Evolutionary conservation across 345 rosid genomes (phyloP), one percentile per base, ranked within the genome.

Genomic region (Syzygium aromaticum): DNA sequence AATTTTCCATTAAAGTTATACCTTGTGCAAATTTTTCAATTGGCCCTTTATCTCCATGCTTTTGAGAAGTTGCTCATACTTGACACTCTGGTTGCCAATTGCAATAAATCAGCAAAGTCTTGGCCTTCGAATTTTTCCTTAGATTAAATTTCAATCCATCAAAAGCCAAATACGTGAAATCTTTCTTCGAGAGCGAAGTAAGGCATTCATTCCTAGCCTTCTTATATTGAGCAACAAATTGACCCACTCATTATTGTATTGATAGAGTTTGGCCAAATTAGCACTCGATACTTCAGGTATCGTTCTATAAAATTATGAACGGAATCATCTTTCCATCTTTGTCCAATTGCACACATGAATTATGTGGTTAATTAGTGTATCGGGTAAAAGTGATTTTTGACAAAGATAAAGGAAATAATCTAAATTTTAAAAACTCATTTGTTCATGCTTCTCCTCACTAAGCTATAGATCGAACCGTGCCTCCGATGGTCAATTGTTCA

Each of bases 401-500:
- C 16, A 59, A 11, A 27, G 30, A 59, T 59, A 59, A 59, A 59
- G 64, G 12, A 25, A 11, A 11, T 57, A 57, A 57, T 59, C 11
- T 59, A 25, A 25, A 25, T 15, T 59, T 57, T 25, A 59, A 11
- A 57, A 59, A 59, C 64, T 59, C 30, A 59, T 59, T 25, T 59
- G 30, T 59, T 27, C 30, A 25, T 59, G 30, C 16, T 59, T 27
- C 30, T 59, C 64, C 64, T 4, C 16, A 27, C 1, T 27, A 25
- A 59, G 64, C 64, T 59, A 27, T 59, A 11, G 64, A 59, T 59
- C 30, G 6, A 59, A 59, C 64, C 25, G 11, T 27, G 27, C 3
- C 0, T 59, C 27, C 6, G 1, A 59, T 25, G 27, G 64, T 59
- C 1, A 0, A 59, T 27, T 59, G 27, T 27, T 59, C 25, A 27